A percentile compares a stretch with the other conserved stretches of the same genome.
Evolutionary conservation across 2,329 filamentous ascomycete genomes (phyloP).

Genomic region (Cryoendolithus antarcticus): DNA sequence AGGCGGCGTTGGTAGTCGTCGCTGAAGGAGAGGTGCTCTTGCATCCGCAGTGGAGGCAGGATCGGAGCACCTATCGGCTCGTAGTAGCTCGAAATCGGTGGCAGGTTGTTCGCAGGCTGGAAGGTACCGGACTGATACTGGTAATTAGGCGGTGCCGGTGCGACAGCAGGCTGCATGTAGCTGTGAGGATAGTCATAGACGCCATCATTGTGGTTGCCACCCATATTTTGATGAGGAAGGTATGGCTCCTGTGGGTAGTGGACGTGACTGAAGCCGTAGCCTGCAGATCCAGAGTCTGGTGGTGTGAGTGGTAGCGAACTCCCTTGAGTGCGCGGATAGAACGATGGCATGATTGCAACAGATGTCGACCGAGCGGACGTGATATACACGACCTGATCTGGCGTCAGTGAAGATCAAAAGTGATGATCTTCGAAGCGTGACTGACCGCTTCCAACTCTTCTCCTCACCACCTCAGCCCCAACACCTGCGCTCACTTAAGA

Average conservation of each 20-base stretch:
- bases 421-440: background rate
- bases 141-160: slow-evolving; percentile 19
- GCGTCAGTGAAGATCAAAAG: background rate
- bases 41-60: slow-evolving; percentile 35
- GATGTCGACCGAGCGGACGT: slow-evolving; percentile 2
- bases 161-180: slow-evolving; percentile 29
- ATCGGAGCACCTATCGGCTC: slow-evolving; percentile 33
- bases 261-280: slow-evolving; percentile 25
- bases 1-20: slow-evolving; percentile 26
- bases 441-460: slow-evolving; percentile 15
- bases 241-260: slow-evolving; percentile 35
- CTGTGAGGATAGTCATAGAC: slow-evolving; percentile 33
- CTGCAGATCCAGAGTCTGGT: slow-evolving; percentile 32
- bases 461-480: slow-evolving; percentile 15
- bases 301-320: slow-evolving; percentile 35
- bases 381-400: background rate
- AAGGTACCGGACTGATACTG: slow-evolving; percentile 13
- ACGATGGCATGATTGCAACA: slow-evolving; percentile 37
- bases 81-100: slow-evolving; percentile 27
- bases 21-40: slow-evolving; percentile 25
- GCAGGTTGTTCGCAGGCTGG: slow-evolving; percentile 19
- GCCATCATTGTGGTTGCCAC: slow-evolving; percentile 28
- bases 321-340: slow-evolving; percentile 34
- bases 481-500: slow-evolving; percentile 10
- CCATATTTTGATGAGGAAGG: slow-evolving; percentile 25